Percentiles rank a stretch among this genome's conserved stretches.
Conservation (phyloP, 805 yeast species). For the Pichia insulana region DNA sequence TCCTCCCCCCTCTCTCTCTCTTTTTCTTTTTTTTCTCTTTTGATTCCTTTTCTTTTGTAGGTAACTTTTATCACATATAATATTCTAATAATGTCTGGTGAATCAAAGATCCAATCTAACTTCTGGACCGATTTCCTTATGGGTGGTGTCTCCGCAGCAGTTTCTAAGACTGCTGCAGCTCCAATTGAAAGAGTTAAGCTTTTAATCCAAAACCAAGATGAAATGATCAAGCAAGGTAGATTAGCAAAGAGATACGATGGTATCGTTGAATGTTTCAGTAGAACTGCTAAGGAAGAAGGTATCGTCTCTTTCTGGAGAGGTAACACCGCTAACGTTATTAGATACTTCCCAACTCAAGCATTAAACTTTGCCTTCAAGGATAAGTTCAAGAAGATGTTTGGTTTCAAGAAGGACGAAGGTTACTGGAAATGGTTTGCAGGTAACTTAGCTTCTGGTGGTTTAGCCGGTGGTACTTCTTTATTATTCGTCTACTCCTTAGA, state of each 20-base stretch:
- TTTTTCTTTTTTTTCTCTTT: conserved; percentile 9
- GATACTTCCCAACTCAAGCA: conserved; percentile 99
- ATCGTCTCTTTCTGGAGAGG: conserved; percentile 95
- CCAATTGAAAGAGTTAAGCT: conserved; percentile 96
- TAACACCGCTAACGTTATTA: conserved; percentile 97
- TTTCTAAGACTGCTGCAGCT: conserved; percentile 95
- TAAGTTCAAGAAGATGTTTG: conserved; percentile 89
- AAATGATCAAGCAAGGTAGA: conserved; percentile 97
- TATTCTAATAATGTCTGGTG: conserved; percentile 27
- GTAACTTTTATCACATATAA: conserved; percentile 8
- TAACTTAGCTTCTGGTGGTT: conserved; percentile 98
- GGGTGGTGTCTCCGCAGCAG: conserved; percentile 99
- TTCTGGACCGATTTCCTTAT: conserved; percentile 68
- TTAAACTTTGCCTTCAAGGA: conserved; percentile 98
- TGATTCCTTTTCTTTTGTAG: conserved; percentile 10
- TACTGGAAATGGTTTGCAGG: conserved; percentile 94
- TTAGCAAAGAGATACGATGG: conserved; percentile 78
- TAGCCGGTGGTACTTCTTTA: conserved; percentile 94
- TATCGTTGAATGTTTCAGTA: conserved; percentile 86
- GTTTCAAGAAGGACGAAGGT: conserved; percentile 93
- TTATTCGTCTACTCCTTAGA: conserved; percentile 93
- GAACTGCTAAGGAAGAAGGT: conserved; percentile 95
- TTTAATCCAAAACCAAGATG: conserved; percentile 95
- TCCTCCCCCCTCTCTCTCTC: conserved; percentile 1
- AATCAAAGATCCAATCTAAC: conserved; percentile 30